Conservation (phyloP, 306 rosid genomes). For the Vigna unguiculata region DNA sequence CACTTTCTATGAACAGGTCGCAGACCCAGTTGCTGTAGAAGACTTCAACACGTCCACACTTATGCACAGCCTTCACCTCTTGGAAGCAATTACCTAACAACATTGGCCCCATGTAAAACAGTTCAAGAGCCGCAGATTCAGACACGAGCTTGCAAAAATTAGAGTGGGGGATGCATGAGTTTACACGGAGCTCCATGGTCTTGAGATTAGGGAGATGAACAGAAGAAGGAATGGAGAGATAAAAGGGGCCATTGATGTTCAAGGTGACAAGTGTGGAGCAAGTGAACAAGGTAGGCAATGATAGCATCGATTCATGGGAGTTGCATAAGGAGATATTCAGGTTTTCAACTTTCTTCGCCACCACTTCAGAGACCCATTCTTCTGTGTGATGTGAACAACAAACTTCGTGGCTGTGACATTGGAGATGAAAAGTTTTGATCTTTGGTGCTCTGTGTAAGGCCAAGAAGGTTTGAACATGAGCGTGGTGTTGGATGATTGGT, state of each 20-base stretch:
- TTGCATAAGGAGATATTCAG: neutral
- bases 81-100: fast-evolving
- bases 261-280: neutral
- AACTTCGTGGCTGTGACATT: neutral
- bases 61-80: neutral
- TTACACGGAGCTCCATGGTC: neutral
- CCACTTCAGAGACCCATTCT: neutral
- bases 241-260: fast-evolving
- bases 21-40: neutral
- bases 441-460: neutral
- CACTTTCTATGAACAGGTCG: neutral
- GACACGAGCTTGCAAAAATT: neutral
- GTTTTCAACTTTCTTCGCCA: neutral
- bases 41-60: neutral
- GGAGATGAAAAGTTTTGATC: neutral
- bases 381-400: neutral
- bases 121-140: neutral
- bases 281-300: neutral
- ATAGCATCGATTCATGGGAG: neutral
- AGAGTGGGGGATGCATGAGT: too few species aligned
- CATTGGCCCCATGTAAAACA: neutral
- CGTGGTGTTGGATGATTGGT: neutral
- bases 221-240: neutral
- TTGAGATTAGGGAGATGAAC: neutral
- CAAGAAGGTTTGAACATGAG: neutral